Conservation (phyloP, 176 grass and related monocot genomes). For the Musa itinerans region DNA sequence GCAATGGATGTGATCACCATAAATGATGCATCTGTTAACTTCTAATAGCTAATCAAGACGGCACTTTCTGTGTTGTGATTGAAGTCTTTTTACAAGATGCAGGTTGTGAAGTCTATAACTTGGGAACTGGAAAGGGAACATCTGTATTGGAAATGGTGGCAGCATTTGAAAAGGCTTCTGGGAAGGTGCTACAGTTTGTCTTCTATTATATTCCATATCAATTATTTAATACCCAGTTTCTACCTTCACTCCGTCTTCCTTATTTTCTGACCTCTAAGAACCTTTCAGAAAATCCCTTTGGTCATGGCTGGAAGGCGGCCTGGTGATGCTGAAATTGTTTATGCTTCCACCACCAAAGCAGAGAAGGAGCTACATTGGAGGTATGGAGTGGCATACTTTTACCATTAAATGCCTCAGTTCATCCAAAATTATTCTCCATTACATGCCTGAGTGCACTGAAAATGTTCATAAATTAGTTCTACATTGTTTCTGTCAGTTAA, state of each 20-base stretch:
- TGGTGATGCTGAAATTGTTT: constrained; percentile 90
- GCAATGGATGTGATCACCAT: too few species aligned
- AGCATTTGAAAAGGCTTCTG: constrained; percentile 93
- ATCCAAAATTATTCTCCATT: too few species aligned
- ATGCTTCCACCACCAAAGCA: constrained; percentile 71
- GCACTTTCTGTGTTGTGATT: constrained; percentile 7
- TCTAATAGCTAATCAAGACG: background rate
- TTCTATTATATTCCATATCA: background rate
- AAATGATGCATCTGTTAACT: too few species aligned
- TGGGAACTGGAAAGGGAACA: constrained; percentile 88
- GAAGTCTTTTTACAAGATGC: constrained; percentile 20
- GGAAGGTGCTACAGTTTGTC: constrained; percentile 39
- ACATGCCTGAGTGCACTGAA: too few species aligned
- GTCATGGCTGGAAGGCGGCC: constrained; percentile 59
- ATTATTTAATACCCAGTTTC: constrained; percentile 15
- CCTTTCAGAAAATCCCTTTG: constrained; percentile 77
- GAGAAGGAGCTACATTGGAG: constrained; percentile 86
- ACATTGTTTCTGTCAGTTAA: too few species aligned
- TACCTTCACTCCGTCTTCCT: constrained; percentile 13
- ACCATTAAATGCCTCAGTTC: background rate
- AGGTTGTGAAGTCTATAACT: constrained; percentile 93
- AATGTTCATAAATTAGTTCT: too few species aligned
- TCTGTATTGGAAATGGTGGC: constrained; percentile 94
- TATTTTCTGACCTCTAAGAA: background rate
- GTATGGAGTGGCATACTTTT: constrained; percentile 21